Base-by-base conservation (phyloP, 345 rosid genomes). In the Adansonia digitata region DNA sequence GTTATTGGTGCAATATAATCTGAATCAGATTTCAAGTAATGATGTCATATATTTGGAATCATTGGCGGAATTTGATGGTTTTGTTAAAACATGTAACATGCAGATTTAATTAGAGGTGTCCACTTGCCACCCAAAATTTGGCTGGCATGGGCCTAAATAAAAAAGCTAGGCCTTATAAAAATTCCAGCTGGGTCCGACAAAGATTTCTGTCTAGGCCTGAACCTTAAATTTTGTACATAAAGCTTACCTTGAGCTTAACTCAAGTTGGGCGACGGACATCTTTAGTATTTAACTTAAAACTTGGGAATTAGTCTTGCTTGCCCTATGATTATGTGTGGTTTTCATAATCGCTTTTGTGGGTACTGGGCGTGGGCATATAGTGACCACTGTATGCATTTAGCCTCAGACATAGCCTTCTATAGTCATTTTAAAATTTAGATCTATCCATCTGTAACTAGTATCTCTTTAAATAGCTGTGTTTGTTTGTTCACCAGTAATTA, bases 1-100 rank as follows among this genome's bases (percentile, higher is more conserved):
- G 27, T 69, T 31, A 34, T 69, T 5, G 59, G 60, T 69, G 60
- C 73, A 31, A 69, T 49, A 27, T 12, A 17, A n/a, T 69, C 27
- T 49, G 39, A 49, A 34, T 49, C 18, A 2, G 37, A 69, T 31
- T 45, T 34, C 26, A 49, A n/a, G 24, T 11, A 37, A 69, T n/a
- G 73, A 49, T 49, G 15, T 46, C 56, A 69, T 49, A 27, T 42
- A 45, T 31, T 48, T 69, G 53, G 72, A 69, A 46, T 20, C 56
- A 29, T 18, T 11, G 52, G 35, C 6, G 4, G 17, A 45, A n/a
- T 69, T 51, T 49, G 14, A n/a, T n/a, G 27, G 60, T 69, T 31
- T 68, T 48, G 17, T 49, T 18, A 31, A 51, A 48, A 31, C 59
- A 4, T 69, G 27, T 69, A 48, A 69, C 57, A 4, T 48, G 42